Conservation (phyloP, 2,329 filamentous ascomycete genomes). For the Cercospora sojina region DNA sequence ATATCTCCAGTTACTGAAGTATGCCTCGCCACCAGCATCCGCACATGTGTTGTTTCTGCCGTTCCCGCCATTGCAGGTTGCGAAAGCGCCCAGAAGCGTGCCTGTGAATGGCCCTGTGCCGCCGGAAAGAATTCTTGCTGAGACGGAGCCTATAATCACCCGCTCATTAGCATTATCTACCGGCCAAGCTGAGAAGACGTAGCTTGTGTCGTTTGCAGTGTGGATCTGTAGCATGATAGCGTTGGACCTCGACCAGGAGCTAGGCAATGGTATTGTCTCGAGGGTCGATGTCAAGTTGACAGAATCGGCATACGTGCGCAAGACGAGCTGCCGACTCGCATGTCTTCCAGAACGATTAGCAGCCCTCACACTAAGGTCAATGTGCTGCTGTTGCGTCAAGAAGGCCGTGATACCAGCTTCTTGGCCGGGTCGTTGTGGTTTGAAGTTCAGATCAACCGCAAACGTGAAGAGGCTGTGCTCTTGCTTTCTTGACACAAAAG, state of each 20-base stretch:
- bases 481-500: constrained; percentile 57
- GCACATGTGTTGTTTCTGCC: constrained; percentile 31
- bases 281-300: constrained; percentile 10
- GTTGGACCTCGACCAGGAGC: neutral
- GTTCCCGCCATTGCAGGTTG: constrained; percentile 49
- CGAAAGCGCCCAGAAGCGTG: constrained; percentile 53
- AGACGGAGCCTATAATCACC: constrained; percentile 30
- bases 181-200: constrained; percentile 7
- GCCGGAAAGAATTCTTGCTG: constrained; percentile 36
- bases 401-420: constrained; percentile 57
- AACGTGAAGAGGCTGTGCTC: constrained; percentile 57
- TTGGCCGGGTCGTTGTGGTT: constrained; percentile 41
- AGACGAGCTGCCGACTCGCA: neutral
- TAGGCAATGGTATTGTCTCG: neutral
- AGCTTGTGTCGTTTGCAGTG: constrained; percentile 7
- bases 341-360: neutral
- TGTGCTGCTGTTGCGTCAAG: constrained; percentile 55
- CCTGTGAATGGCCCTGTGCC: constrained; percentile 39
- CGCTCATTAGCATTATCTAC: neutral
- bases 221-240: constrained; percentile 6
- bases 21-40: constrained; percentile 46
- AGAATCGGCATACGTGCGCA: constrained; percentile 5
- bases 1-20: constrained; percentile 53
- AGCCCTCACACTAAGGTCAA: constrained; percentile 44
- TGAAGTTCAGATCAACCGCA: constrained; percentile 49